Conservation (phyloP, 2,329 filamentous ascomycete species). For the Bipolaris oryzae region DNA sequence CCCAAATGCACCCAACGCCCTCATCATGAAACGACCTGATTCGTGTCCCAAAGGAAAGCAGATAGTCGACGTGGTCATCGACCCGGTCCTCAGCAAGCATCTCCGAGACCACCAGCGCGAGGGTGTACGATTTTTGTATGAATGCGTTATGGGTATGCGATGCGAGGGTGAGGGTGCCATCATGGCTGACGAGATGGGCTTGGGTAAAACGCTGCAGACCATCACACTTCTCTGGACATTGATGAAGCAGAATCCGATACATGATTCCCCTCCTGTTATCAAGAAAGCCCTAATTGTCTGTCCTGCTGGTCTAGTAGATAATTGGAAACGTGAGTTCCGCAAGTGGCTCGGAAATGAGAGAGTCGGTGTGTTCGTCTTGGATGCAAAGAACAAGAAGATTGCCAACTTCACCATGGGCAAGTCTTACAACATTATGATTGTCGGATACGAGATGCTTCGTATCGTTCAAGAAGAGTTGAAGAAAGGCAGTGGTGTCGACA, state of each 20-base stretch:
- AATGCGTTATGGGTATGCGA: constrained; percentile 76
- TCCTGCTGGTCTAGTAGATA: constrained; percentile 72
- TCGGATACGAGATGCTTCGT: constrained; percentile 73
- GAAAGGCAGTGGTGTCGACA: constrained; percentile 68
- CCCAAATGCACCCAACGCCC: constrained; percentile 62
- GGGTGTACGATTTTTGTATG: constrained; percentile 73
- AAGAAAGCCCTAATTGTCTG: constrained; percentile 76
- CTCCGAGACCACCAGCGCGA: constrained; percentile 72
- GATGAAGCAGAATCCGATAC: constrained; percentile 72
- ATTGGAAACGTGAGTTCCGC: constrained; percentile 74
- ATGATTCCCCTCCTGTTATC: constrained; percentile 64
- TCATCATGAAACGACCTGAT: constrained; percentile 70
- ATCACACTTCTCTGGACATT: constrained; percentile 75
- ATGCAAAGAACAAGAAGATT: constrained; percentile 63
- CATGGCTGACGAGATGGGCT: constrained; percentile 76
- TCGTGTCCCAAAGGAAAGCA: constrained; percentile 65
- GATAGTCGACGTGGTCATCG: constrained; percentile 74
- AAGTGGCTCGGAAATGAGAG: constrained; percentile 76
- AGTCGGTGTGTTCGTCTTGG: constrained; percentile 70
- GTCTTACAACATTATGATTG: constrained; percentile 73
- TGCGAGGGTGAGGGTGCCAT: constrained; percentile 71
- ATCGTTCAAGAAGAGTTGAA: constrained; percentile 69
- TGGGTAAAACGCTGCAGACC: constrained; percentile 76
- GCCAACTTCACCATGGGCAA: constrained; percentile 72
- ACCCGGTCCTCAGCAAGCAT: constrained; percentile 67